Evolutionary conservation across 495 filamentous ascomycete genomes (phyloP), one percentile per base, ranked within the genome.

Genomic region (Aspergillus panamensis): DNA sequence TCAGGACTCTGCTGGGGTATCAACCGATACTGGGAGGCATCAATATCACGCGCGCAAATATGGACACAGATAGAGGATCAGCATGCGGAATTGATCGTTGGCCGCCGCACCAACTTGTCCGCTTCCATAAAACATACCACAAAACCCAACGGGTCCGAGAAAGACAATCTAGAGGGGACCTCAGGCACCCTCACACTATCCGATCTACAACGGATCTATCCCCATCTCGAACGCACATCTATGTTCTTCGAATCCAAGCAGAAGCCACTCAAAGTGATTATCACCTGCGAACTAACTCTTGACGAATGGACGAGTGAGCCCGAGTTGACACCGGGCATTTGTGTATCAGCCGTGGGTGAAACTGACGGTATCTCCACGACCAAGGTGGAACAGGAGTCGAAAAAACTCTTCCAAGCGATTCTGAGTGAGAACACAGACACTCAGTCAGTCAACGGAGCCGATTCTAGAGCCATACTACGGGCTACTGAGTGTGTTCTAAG

Each of bases 271-370:
- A 66, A 51, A 32, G 63, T 71, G 4, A 63, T 73, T 44, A 55
- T 80, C 21, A 65, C 69, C 20, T 79, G 69, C 59, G 60, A 59
- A 10, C 61, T 74, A 51, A 55, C 35, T 29, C 61, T 75, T 35
- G 74, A 74, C 55, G 73, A 71, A 32, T 80, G 69, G 76, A 74
- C 72, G 40, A 69, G 75, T 45, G 73, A 70, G 55, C 74, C 72
- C 14, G 71, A 69, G 48, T 62, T 79, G 9, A 60, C 58, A 44
- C 67, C 74, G 1, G 66, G 68, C 25, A 64, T 76, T 48, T 73
- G 66, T 40, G 53, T 78, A 42, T 67, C 76, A n/a, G 17, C 47
- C 6, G 40, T 57, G 3, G 42, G 62, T 19, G 55, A 51, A 51
- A 32, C 45, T 9, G 52, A 59, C 29, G 58, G 43, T 20, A 59